Percentiles rank a stretch among this genome's conserved stretches.
These are phyloP conservation scores for Triglochin maritima DNA, from an alignment of 106 monocot species.

Conservation along the genomic window DNA sequence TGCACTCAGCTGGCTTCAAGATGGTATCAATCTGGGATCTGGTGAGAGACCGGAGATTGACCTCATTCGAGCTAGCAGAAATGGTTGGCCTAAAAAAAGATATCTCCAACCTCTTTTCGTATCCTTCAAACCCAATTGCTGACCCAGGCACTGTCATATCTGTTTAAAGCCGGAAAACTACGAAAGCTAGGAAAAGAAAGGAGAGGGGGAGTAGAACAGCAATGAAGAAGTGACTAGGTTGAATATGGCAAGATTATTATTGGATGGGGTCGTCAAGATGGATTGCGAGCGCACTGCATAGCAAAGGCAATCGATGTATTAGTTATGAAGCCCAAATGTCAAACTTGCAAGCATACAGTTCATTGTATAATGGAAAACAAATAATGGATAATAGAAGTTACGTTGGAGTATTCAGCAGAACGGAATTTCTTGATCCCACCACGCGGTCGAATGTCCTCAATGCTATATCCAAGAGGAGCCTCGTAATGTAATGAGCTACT, in stretches of 20 bases:
- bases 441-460: constrained; percentile 87
- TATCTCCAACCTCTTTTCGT: constrained; percentile 83
- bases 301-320: background rate
- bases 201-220: background rate
- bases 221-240: constrained; percentile 32
- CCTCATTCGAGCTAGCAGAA: constrained; percentile 39
- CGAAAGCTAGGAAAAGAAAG: background rate
- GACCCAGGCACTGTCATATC: constrained; percentile 23
- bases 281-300: constrained; percentile 77
- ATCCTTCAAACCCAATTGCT: constrained; percentile 97
- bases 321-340: background rate
- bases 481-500: constrained; percentile 68
- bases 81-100: constrained; percentile 55
- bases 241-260: constrained; percentile 4
- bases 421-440: constrained; percentile 88
- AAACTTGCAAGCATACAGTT: background rate
- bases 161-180: background rate
- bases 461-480: constrained; percentile 88
- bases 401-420: constrained; percentile 98
- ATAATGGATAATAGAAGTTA: constrained; percentile 15
- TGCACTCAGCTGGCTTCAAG: constrained; percentile 60
- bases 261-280: constrained; percentile 58
- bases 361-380: background rate
- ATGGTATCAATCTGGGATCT: constrained; percentile 61
- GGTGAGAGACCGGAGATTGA: constrained; percentile 61